Base-by-base conservation (phyloP, 208 protist genomes). In the Acanthamoeba divionensis region DNA sequence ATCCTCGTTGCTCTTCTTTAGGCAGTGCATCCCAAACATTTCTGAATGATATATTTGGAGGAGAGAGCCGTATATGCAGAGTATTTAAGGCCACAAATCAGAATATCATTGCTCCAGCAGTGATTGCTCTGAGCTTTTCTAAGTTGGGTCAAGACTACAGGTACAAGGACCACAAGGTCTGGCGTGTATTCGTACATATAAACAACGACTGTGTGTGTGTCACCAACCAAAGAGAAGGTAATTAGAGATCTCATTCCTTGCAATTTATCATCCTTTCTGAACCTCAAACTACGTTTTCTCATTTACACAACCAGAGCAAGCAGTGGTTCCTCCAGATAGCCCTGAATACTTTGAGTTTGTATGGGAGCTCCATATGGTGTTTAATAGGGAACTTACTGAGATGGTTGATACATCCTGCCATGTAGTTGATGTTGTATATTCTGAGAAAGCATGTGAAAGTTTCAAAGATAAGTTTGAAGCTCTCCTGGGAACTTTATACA, bases 271-370 rank as follows among this genome's bases (percentile, higher is more conserved):
- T n/a, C n/a, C n/a, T n/a, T n/a, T n/a, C n/a, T n/a, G n/a, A n/a
- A n/a, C n/a, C n/a, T n/a, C n/a, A n/a, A n/a, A n/a, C n/a, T n/a
- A n/a, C n/a, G n/a, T n/a, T n/a, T n/a, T n/a, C n/a, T n/a, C n/a
- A n/a, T n/a, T n/a, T n/a, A n/a, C n/a, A n/a, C n/a, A n/a, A 24
- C 6, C 66, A 75, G 66, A 75, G 24, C 66, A 75, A 75, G 10
- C 66, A 6, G 66, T 75, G 5, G 66, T 45, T 9, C 10, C 66
- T 13, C 66, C 10, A 6, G 66, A 75, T 45, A 8, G 38, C 10
- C 66, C 66, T 21, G 66, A 75, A n/a, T 75, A 52, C 66, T 75
- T 75, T 21, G 66, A 75, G 66, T 75, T 75, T 45, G 50, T 44
- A 7, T 75, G 66, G 66, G 66, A 75, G 26, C 31, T 75, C 38